These are phyloP conservation scores for Populus tremula DNA, from an alignment of 345 rosid species.

Conservation along the genomic window DNA sequence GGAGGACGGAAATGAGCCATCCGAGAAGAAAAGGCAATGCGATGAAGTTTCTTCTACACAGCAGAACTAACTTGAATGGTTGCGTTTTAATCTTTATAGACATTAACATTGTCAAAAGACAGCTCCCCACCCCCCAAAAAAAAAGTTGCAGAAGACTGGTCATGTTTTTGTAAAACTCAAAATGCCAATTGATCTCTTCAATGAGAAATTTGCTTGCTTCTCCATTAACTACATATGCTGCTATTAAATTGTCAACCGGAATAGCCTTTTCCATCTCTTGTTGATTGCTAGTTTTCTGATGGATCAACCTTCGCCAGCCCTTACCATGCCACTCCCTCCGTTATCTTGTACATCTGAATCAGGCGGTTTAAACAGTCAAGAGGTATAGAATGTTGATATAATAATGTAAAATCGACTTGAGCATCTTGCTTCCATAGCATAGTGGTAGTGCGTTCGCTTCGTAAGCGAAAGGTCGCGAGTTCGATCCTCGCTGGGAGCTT, in stretches of 20 bases:
- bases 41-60: slow-evolving; percentile 42
- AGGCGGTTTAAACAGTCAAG: no score
- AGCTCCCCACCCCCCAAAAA: not conserved
- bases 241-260: not conserved
- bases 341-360: accelerated
- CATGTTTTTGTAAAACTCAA: not conserved
- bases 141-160: not conserved
- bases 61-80: not conserved
- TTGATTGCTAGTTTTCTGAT: no score
- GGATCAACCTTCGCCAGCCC: not conserved
- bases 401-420: accelerated
- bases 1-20: slow-evolving; percentile 30
- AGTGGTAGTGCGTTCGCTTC: slow-evolving; percentile 99
- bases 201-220: not conserved
- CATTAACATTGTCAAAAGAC: not conserved
- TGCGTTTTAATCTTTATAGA: not conserved
- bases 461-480: slow-evolving; percentile 99
- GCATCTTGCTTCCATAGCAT: slow-evolving; percentile 53
- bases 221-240: not conserved
- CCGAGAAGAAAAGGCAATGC: slow-evolving; percentile 53
- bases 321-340: not conserved
- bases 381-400: no score
- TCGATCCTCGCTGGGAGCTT: slow-evolving; percentile 66
- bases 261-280: not conserved
- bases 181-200: not conserved